Conservation (phyloP, 805 yeast species). For the Starmerella roubikii region DNA sequence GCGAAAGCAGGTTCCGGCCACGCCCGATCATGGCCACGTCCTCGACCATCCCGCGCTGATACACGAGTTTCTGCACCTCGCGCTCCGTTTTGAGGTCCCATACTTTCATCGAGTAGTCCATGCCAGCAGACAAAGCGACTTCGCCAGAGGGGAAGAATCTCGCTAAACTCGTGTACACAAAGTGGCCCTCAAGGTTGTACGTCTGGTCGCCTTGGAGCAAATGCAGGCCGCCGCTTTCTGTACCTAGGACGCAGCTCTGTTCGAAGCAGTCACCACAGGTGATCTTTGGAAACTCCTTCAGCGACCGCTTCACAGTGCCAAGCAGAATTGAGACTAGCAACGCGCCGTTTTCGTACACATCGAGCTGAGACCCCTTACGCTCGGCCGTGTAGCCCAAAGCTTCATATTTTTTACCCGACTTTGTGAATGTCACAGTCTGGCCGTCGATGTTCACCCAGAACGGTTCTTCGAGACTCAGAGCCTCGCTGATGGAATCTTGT, state of each 20-base stretch:
- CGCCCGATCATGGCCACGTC: constrained; percentile 41
- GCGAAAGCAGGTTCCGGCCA: constrained; percentile 53
- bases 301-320: not conserved
- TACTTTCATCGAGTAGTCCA: constrained; percentile 45
- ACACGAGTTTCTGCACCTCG: constrained; percentile 35
- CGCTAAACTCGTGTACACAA: constrained; percentile 32
- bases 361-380: not conserved
- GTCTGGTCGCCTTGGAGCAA: constrained; percentile 12
- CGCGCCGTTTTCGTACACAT: not conserved
- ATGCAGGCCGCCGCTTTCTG: constrained; percentile 6
- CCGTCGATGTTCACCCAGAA: constrained; percentile 32
- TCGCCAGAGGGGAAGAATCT: constrained; percentile 50
- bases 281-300: not conserved
- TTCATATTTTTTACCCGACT: constrained; percentile 4
- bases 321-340: not conserved
- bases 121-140: constrained; percentile 46
- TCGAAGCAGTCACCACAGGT: constrained; percentile 9
- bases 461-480: constrained; percentile 23
- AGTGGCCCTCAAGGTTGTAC: constrained; percentile 35
- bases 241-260: constrained; percentile 7
- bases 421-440: constrained; percentile 9
- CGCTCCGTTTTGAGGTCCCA: constrained; percentile 42
- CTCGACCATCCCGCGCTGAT: constrained; percentile 38
- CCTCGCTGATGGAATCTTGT: constrained; percentile 36
- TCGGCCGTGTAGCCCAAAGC: not conserved